These are phyloP conservation scores for Plectosphaerella cucumerina DNA, from an alignment of 2,329 filamentous ascomycete species.

Conservation along the genomic window DNA sequence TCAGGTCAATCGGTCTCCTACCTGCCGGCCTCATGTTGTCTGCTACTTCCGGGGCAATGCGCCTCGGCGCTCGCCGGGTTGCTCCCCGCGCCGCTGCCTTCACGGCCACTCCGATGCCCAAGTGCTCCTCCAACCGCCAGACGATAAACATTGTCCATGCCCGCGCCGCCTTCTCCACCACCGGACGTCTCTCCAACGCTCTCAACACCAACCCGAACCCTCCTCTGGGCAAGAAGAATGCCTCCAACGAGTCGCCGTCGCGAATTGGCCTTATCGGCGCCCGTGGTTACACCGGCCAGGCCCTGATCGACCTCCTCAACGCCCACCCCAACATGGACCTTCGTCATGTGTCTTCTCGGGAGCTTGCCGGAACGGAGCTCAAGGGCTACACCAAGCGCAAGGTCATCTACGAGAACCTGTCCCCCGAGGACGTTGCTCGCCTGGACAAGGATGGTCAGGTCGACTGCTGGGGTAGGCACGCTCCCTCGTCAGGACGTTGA, in stretches of 20 bases:
- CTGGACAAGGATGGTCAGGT: constrained; percentile 83
- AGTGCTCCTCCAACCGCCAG: constrained; percentile 10
- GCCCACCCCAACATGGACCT: constrained; percentile 87
- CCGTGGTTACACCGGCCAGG: constrained; percentile 90
- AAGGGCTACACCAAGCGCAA: constrained; percentile 88
- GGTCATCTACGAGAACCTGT: constrained; percentile 88
- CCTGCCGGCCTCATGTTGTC: neutral
- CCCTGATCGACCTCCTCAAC: constrained; percentile 82
- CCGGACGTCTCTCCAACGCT: constrained; percentile 17
- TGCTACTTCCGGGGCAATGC: neutral
- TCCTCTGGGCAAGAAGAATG: constrained; percentile 83
- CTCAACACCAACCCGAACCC: constrained; percentile 82
- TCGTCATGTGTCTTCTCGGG: constrained; percentile 86
- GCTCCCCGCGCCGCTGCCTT: constrained; percentile 3
- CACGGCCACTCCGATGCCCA: constrained; percentile 11
- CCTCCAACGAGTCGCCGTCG: constrained; percentile 72
- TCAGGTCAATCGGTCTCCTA: neutral
- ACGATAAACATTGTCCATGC: constrained; percentile 3
- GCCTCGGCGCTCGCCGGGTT: neutral
- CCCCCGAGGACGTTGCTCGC: constrained; percentile 76
- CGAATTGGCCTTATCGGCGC: constrained; percentile 86
- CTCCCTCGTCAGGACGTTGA: neutral
- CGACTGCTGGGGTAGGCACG: constrained; percentile 78
- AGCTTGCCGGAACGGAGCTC: constrained; percentile 81
- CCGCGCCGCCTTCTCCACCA: too few species aligned